phyloP scores from a whole-genome alignment of 2,329 filamentous ascomycete genomes.

The Thielaviopsis populi region DNA sequence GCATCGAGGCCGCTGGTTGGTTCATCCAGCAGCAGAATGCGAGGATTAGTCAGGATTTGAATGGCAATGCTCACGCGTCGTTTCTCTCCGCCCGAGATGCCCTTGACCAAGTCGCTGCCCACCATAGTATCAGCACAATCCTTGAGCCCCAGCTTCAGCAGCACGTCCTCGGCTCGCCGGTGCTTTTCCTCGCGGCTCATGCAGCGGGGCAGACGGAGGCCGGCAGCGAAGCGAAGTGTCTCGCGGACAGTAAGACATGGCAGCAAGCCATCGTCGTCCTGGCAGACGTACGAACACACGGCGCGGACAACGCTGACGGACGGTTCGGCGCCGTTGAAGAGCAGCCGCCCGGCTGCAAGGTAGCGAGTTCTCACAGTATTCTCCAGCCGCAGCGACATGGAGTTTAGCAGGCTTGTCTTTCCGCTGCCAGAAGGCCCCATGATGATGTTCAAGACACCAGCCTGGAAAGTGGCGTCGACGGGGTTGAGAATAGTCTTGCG shows the following conservation, averaged over 20 bases:
- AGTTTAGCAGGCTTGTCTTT: conserved; percentile 60
- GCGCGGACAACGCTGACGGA: conserved; percentile 55
- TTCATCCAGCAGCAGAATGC: conserved; percentile 58
- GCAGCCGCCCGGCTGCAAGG: conserved; percentile 43
- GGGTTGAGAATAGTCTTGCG: conserved; percentile 50
- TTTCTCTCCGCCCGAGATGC: conserved; percentile 68
- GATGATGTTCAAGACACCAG: conserved; percentile 57
- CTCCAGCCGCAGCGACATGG: conserved; percentile 53
- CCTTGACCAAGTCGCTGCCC: conserved; percentile 57
- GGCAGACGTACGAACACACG: conserved; percentile 61
- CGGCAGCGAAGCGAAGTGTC: conserved; percentile 55
- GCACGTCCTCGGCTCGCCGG: conserved; percentile 51
- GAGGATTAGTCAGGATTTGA: conserved; percentile 61
- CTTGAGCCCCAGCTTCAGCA: conserved; percentile 62
- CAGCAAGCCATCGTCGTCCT: conserved; percentile 61
- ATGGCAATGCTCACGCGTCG: conserved; percentile 63
- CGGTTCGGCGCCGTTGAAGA: conserved; percentile 54
- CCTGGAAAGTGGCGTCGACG: conserved; percentile 49
- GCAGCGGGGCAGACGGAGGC: conserved; percentile 52
- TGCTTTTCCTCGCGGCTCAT: conserved; percentile 55
- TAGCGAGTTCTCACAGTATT: conserved; percentile 49
- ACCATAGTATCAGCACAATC: conserved; percentile 64
- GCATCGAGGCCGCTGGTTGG: conserved; percentile 64
- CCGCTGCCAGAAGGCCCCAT: conserved; percentile 69
- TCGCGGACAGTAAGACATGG: conserved; percentile 63